Conservation (phyloP, 768 basidiomycete genomes). For the Russula vinacea region DNA sequence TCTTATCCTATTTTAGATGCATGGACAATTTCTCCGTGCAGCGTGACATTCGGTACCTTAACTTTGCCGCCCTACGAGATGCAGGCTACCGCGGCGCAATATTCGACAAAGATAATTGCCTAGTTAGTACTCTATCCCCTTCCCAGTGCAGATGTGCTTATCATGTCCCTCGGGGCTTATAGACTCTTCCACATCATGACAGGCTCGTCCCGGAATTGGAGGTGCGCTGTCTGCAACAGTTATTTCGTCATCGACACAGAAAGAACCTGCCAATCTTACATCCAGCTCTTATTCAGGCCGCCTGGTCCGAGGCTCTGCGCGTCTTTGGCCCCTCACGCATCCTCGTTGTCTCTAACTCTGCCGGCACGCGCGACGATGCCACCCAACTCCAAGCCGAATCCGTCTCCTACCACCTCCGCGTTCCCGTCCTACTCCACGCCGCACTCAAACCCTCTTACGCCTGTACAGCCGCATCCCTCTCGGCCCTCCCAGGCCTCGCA, state of each 20-base stretch:
- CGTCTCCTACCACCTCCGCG: constrained; percentile 70
- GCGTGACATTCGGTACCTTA: constrained; percentile 82
- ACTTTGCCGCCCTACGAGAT: constrained; percentile 66
- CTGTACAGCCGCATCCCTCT: constrained; percentile 63
- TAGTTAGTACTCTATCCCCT: constrained; percentile 45
- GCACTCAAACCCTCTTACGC: constrained; percentile 76
- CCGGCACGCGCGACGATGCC: constrained; percentile 74
- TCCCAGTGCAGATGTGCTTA: background rate
- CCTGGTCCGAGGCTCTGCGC: constrained; percentile 70
- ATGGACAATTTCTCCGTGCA: constrained; percentile 33
- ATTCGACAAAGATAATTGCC: constrained; percentile 97
- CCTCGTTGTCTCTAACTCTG: constrained; percentile 92
- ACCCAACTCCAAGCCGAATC: constrained; percentile 89
- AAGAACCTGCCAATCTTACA: background rate
- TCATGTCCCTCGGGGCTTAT: constrained; percentile 40
- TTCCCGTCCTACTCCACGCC: constrained; percentile 77
- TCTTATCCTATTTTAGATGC: background rate
- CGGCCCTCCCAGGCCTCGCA: constrained; percentile 49
- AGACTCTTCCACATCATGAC: constrained; percentile 84
- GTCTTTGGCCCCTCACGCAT: constrained; percentile 78
- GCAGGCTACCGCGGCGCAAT: constrained; percentile 87
- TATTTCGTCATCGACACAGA: background rate
- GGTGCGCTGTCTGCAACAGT: constrained; percentile 39
- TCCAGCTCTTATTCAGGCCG: constrained; percentile 42
- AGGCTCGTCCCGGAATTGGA: constrained; percentile 69